phyloP scores from a whole-genome alignment of 345 rosid genomes.

The Gossypium sturtianum region DNA sequence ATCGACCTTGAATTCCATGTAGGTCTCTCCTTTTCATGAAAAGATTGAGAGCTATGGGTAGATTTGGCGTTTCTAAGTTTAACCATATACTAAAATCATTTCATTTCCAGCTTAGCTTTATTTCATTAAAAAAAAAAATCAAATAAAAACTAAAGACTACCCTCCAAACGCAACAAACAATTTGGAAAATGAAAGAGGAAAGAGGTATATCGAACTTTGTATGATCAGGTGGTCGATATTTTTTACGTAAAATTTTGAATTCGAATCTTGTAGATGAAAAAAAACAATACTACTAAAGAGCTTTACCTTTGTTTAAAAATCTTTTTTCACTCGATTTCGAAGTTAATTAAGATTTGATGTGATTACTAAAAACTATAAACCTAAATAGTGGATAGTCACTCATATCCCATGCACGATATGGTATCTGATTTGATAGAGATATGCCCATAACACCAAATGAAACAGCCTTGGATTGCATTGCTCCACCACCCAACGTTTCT shows the following conservation, averaged over 20 bases:
- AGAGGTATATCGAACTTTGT: not conserved
- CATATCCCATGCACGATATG: conserved; percentile 23
- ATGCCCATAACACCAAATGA: not conserved
- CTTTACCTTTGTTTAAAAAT: no score
- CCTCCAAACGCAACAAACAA: not conserved
- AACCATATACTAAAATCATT: not conserved
- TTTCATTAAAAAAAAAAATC: not conserved
- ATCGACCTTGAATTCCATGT: conserved; percentile 48
- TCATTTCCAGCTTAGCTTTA: not conserved
- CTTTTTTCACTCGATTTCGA: no score
- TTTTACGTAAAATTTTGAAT: no score
- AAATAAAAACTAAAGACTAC: not conserved
- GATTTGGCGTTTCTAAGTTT: not conserved
- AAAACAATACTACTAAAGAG: no score
- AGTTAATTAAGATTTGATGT: no score
- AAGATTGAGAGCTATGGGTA: conserved; percentile 32
- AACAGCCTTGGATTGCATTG: conserved; percentile 33
- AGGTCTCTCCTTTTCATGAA: conserved; percentile 59
- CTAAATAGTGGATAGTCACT: not conserved
- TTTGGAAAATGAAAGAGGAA: not conserved
- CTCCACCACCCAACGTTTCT: conserved; percentile 25
- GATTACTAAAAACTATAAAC: no score
- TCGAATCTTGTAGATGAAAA: no score
- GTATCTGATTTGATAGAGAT: not conserved
- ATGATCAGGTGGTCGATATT: no score